These are phyloP conservation scores for Aegle marmelos DNA, from an alignment of 345 rosid genomes.

Conservation along the genomic window DNA sequence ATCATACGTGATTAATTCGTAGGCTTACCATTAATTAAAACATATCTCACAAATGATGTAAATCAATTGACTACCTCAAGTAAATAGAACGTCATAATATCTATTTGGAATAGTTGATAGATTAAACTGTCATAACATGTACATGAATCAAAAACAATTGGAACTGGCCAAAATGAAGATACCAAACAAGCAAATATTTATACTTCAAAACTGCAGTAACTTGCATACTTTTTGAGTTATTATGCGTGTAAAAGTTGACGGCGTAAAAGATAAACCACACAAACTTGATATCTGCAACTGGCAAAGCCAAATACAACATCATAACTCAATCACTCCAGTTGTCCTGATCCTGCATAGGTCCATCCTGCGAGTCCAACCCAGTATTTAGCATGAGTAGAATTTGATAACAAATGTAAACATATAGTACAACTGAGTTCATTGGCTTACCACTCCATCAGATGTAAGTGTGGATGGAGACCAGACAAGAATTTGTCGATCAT, in stretches of 20 bases:
- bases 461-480: constrained; percentile 67
- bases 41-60: no score
- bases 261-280: no score
- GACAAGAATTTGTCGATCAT: constrained; percentile 78
- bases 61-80: neutral
- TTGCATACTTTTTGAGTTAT: neutral
- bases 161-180: neutral
- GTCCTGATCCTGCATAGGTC: constrained; percentile 49
- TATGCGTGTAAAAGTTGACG: neutral
- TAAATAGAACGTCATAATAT: neutral
- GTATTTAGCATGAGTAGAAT: neutral
- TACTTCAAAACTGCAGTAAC: neutral
- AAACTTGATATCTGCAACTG: neutral
- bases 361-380: constrained; percentile 40
- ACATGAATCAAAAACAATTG: neutral
- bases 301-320: neutral
- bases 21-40: no score
- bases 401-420: neutral
- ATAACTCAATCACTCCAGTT: constrained; percentile 64
- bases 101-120: neutral
- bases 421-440: neutral
- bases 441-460: constrained; percentile 37
- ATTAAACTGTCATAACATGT: neutral
- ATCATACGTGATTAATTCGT: no score
- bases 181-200: neutral